phyloP scores from a whole-genome alignment of 805 yeast genomes.

The Komagataella ulmi region DNA sequence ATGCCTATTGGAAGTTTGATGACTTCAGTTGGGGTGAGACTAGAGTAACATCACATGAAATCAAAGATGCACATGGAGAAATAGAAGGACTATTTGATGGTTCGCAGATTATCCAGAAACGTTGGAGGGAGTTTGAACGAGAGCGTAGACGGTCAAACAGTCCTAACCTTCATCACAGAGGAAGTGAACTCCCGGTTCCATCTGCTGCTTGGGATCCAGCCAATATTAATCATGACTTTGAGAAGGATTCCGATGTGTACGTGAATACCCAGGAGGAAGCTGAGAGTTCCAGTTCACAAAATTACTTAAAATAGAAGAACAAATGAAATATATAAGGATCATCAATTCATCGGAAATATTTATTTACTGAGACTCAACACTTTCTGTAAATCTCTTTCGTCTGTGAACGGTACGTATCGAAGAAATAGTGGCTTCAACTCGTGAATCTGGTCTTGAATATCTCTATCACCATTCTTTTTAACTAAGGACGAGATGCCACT shows the following conservation, averaged over 20 bases:
- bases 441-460: not conserved
- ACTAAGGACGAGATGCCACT: conserved; percentile 21
- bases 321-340: not conserved
- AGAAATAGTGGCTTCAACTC: not conserved
- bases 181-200: conserved; percentile 1
- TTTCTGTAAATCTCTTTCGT: not conserved
- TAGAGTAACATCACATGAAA: conserved; percentile 62
- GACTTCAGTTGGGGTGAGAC: conserved; percentile 97
- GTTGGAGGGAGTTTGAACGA: conserved; percentile 90
- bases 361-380: not conserved
- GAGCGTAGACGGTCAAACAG: conserved; percentile 23
- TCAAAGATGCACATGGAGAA: conserved; percentile 53
- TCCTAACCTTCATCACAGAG: not conserved
- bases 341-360: not conserved
- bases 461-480: not conserved
- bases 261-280: not conserved
- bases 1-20: conserved; percentile 91
- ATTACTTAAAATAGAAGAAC: not conserved
- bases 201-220: conserved; percentile 3
- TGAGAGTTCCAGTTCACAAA: not conserved
- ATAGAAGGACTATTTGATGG: conserved; percentile 81
- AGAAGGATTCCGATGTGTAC: not conserved
- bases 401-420: not conserved
- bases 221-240: not conserved
- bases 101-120: conserved; percentile 77